phyloP scores from a whole-genome alignment of 75 land plant genomes.

The Picea sitchensis region DNA sequence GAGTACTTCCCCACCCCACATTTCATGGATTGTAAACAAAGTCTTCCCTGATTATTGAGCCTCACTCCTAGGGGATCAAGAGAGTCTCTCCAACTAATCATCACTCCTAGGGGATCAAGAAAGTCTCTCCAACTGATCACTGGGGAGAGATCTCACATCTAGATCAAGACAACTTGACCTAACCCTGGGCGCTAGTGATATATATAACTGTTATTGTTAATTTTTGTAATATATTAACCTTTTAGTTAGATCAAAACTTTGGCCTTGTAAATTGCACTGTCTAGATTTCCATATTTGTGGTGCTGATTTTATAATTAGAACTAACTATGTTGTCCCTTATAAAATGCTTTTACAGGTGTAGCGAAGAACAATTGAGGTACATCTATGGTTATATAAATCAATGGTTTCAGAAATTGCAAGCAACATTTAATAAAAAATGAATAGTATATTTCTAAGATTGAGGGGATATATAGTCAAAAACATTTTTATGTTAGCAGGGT shows the following conservation, averaged over 20 bases:
- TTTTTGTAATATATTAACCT: constrained; percentile 60
- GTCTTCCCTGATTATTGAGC: constrained; percentile 2
- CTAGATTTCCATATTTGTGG: neutral
- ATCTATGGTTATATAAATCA: neutral
- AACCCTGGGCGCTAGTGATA: constrained; percentile 35
- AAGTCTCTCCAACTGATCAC: too few species aligned
- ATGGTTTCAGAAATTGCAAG: too few species aligned
- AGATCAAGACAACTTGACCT: too few species aligned
- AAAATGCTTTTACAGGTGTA: constrained; percentile 33
- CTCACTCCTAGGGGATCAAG: constrained; percentile 19
- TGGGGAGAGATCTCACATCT: too few species aligned
- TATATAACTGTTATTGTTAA: constrained; percentile 69
- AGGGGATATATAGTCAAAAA: too few species aligned
- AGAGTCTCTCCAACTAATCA: too few species aligned
- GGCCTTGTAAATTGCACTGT: neutral
- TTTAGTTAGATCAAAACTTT: constrained; percentile 64
- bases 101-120: too few species aligned
- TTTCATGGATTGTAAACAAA: neutral
- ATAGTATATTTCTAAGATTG: too few species aligned
- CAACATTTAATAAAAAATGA: too few species aligned
- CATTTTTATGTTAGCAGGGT: constrained; percentile 35
- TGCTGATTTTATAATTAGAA: neutral
- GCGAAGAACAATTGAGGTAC: constrained; percentile 71
- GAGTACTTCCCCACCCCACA: neutral
- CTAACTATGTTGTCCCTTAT: too few species aligned